Percentiles rank a stretch among this genome's conserved stretches.
Evolutionary conservation across 2,329 filamentous ascomycete genomes (phyloP).

Genomic region (Aspergillus puulaauensis): DNA sequence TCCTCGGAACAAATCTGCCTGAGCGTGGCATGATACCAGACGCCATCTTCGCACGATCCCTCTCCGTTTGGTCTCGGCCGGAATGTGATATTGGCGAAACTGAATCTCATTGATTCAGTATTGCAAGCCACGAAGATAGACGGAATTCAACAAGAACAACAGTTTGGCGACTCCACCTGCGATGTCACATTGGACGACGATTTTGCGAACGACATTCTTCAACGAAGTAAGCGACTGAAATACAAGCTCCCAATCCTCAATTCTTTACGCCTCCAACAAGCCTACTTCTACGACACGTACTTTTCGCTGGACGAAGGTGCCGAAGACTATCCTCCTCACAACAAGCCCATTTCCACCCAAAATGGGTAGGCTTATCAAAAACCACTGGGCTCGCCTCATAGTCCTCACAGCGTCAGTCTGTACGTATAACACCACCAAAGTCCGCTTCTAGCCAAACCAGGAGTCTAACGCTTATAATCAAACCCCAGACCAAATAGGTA

Average conservation of each 20-base stretch:
- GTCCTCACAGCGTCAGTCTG: conserved; percentile 79
- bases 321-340: not conserved
- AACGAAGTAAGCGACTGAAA: conserved; percentile 11
- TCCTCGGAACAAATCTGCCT: not conserved
- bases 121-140: not conserved
- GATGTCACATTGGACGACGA: conserved; percentile 15
- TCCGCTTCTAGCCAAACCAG: not conserved
- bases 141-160: not conserved
- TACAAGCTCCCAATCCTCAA: not conserved
- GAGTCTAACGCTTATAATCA: not conserved
- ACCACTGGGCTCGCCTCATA: conserved; percentile 96
- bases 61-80: conserved; percentile 10
- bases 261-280: not conserved
- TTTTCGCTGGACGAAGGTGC: conserved; percentile 33
- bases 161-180: conserved; percentile 4
- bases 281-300: not conserved
- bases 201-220: not conserved
- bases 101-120: conserved; percentile 6
- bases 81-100: conserved; percentile 15
- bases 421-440: conserved; percentile 45
- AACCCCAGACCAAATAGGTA: conserved; percentile 74
- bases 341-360: conserved; percentile 4
- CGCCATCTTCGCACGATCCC: not conserved
- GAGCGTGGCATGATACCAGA: conserved; percentile 9
- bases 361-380: conserved; percentile 99